A percentile compares a stretch with the other conserved stretches of the same genome.
phyloP scores from a whole-genome alignment of 225 moss, liverwort and hornwort genomes.

The Polytrichum commune region DNA sequence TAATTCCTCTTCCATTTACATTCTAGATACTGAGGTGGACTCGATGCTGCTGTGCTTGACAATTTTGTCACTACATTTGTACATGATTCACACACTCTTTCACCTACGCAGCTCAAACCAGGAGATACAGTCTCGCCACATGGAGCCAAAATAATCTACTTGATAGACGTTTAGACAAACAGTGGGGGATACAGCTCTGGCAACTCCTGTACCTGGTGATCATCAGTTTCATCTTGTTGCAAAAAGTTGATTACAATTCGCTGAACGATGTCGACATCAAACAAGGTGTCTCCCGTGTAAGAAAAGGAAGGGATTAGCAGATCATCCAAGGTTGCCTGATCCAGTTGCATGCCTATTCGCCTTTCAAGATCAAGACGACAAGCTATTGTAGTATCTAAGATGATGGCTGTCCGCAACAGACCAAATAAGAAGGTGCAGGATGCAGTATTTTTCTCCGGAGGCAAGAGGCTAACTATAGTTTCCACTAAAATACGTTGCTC shows the following conservation, averaged over 20 bases:
- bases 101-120: no score
- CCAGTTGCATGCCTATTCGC: conserved; percentile 61
- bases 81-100: no score
- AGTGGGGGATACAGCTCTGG: not conserved
- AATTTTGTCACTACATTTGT: no score
- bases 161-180: not conserved
- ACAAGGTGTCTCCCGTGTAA: conserved; percentile 61
- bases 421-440: conserved; percentile 60
- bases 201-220: conserved; percentile 25
- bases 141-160: no score
- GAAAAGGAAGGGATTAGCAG: conserved; percentile 64
- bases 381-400: conserved; percentile 60
- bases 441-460: conserved; percentile 54
- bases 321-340: conserved; percentile 64
- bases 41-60: no score
- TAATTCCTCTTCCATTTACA: no score
- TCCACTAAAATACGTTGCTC: conserved; percentile 68
- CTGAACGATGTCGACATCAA: conserved; percentile 67
- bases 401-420: conserved; percentile 54
- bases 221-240: conserved; percentile 54
- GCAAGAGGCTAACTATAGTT: conserved; percentile 60
- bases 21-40: no score
- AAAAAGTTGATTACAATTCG: conserved; percentile 57
- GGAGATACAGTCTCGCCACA: no score
- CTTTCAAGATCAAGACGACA: conserved; percentile 60